Conservation (phyloP, 2,329 filamentous ascomycete genomes). For the Fusarium pseudocircinatum region DNA sequence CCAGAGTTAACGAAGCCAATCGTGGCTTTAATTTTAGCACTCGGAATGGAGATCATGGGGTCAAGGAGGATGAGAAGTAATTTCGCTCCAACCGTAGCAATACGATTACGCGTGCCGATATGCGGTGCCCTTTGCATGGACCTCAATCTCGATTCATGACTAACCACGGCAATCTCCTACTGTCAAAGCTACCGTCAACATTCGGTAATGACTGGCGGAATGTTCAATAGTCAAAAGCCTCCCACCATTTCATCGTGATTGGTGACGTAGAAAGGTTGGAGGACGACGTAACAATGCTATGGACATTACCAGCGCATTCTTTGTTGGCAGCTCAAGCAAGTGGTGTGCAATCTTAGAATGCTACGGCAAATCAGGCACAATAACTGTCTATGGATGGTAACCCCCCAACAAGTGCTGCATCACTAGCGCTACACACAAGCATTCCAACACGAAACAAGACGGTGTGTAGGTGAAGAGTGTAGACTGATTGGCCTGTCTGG, state of each 20-base stretch:
- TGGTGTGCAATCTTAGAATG: conserved; percentile 1
- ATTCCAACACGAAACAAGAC: conserved; percentile 8
- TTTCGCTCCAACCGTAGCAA: background rate
- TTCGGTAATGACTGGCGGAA: background rate
- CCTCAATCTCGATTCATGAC: background rate
- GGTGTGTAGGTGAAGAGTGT: conserved; percentile 5
- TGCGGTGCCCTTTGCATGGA: background rate
- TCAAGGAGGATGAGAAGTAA: background rate
- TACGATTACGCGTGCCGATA: background rate
- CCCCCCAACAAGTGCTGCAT: conserved; percentile 15
- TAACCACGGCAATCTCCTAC: background rate
- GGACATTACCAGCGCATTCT: background rate
- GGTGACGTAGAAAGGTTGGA: background rate
- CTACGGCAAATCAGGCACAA: background rate
- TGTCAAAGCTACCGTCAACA: background rate
- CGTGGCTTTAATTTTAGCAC: background rate
- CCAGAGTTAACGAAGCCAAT: background rate
- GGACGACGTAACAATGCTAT: background rate
- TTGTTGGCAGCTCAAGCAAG: background rate
- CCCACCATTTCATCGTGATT: background rate
- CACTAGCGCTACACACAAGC: conserved; percentile 18
- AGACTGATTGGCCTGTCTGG: conserved; percentile 13
- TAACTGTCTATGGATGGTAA: conserved; percentile 3
- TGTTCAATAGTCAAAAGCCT: background rate
- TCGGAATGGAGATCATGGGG: background rate